These are phyloP conservation scores for Epichloe glyceriae DNA, from an alignment of 2,329 filamentous ascomycete species.

Conservation along the genomic window DNA sequence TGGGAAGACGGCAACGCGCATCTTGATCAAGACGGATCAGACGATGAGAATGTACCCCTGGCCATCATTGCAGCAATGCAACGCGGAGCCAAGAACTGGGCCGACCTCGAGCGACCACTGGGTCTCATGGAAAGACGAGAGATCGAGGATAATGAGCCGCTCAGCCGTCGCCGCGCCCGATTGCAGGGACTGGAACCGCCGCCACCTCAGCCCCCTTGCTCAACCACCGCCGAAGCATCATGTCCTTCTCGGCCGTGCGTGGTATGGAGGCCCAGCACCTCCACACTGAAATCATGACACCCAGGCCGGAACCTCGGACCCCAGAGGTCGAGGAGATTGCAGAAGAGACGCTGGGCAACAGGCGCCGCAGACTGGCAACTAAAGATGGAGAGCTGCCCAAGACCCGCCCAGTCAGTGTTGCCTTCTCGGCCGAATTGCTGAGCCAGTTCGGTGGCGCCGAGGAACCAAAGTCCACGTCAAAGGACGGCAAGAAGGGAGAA, in stretches of 20 bases:
- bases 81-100: constrained; percentile 35
- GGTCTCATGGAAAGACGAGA: constrained; percentile 71
- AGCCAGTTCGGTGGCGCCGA: constrained; percentile 45
- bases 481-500: constrained; percentile 24
- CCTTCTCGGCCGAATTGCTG: constrained; percentile 59
- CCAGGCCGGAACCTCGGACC: constrained; percentile 17
- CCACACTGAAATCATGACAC: background rate
- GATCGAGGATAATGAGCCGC: constrained; percentile 82
- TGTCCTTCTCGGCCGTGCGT: constrained; percentile 24
- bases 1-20: constrained; percentile 64
- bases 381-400: constrained; percentile 38
- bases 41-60: constrained; percentile 79
- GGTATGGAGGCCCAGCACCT: constrained; percentile 1
- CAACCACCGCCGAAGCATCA: constrained; percentile 30
- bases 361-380: constrained; percentile 51
- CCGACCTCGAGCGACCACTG: constrained; percentile 49
- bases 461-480: constrained; percentile 20
- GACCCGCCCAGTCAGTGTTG: constrained; percentile 46
- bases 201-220: constrained; percentile 17
- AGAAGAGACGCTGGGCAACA: constrained; percentile 52
- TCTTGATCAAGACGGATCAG: constrained; percentile 30
- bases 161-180: constrained; percentile 63
- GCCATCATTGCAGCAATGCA: constrained; percentile 59
- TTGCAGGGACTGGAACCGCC: constrained; percentile 50
- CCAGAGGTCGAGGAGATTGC: constrained; percentile 46